phyloP scores from a whole-genome alignment of 164 flowering plant species.

The Kalanchoe fedtschenkoi region DNA sequence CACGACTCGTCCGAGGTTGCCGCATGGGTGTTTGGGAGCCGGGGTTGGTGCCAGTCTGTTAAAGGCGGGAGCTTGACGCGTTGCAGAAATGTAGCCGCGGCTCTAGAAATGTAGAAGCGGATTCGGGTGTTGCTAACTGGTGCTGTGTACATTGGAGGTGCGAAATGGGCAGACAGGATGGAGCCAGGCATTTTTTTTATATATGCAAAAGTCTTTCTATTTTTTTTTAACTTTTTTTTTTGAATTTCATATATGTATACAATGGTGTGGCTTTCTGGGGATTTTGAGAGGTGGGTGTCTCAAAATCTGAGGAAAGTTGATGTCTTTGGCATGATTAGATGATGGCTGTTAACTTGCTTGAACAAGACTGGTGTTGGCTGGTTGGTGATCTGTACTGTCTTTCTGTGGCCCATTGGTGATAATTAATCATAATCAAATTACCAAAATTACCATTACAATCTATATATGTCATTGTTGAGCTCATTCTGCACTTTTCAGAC shows the following conservation, averaged over 20 bases:
- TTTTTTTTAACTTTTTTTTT: conserved; percentile 5
- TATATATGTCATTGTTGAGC: too few relatives aligned
- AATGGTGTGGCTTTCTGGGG: background rate
- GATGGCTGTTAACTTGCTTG: background rate
- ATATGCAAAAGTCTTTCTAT: conserved; percentile 9
- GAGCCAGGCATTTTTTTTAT: conserved; percentile 56
- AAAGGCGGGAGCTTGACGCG: background rate
- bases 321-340: background rate
- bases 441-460: too few relatives aligned
- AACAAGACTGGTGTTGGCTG: too few relatives aligned
- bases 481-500: too few relatives aligned
- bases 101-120: background rate
- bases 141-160: conserved; percentile 19
- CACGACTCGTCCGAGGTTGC: background rate
- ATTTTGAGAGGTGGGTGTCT: background rate
- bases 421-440: too few relatives aligned
- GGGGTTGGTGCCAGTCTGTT: background rate
- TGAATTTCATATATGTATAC: conserved; percentile 7
- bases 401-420: too few relatives aligned
- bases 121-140: conserved; percentile 40
- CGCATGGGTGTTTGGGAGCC: background rate
- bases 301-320: background rate
- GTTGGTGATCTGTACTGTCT: too few relatives aligned
- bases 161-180: conserved; percentile 63
- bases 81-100: conserved; percentile 10